Conservation (phyloP, 345 rosid genomes). For the Eucalyptus marginata region DNA sequence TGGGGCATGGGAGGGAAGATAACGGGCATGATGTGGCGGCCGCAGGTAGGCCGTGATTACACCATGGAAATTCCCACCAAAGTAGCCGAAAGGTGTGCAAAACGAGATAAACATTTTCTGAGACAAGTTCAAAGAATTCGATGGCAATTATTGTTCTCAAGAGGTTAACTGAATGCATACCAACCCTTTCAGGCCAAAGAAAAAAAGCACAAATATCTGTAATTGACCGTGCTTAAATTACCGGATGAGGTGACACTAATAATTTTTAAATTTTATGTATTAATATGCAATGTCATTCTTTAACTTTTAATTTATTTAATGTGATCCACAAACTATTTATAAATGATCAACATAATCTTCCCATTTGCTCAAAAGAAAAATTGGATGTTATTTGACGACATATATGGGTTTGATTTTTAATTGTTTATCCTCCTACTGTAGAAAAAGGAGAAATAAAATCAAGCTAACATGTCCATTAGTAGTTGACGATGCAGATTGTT, state of each 20-base stretch:
- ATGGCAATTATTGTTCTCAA: not conserved
- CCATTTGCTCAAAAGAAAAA: too few species aligned
- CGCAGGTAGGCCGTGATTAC: not conserved
- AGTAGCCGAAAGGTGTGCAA: not conserved
- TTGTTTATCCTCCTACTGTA: too few species aligned
- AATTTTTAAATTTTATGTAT: too few species aligned
- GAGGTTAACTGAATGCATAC: not conserved
- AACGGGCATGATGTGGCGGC: too few species aligned
- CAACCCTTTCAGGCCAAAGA: not conserved
- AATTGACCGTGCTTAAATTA: not conserved
- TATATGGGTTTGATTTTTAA: too few species aligned
- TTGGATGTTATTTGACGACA: too few species aligned
- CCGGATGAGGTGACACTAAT: not conserved
- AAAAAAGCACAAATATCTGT: not conserved
- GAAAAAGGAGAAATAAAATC: too few species aligned
- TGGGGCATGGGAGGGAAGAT: not conserved
- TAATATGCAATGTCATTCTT: fast-evolving
- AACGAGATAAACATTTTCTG: not conserved
- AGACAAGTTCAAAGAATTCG: not conserved
- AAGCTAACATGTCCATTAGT: too few species aligned
- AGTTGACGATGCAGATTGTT: too few species aligned
- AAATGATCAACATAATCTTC: too few species aligned
- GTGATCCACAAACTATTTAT: too few species aligned
- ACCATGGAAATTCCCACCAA: not conserved
- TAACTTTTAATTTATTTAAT: not conserved